Evolutionary conservation across 208 protist species (phyloP), one percentile per base, ranked within the genome.

Genomic region (Sergeia podlipaevii): DNA sequence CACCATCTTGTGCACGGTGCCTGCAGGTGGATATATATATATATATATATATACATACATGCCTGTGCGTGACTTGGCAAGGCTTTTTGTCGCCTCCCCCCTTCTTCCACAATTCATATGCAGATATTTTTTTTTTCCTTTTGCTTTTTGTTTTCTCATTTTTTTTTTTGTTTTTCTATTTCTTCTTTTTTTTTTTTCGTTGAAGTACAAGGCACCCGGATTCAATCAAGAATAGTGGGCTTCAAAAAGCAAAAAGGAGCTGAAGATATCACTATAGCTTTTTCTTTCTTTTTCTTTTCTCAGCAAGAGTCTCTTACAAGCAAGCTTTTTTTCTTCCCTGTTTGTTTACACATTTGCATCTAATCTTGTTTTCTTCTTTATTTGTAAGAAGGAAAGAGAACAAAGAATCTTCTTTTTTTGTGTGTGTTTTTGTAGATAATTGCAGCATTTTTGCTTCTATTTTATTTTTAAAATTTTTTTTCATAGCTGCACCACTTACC

Each of bases 131-230:
- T n/a, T 49, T 21, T 49, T 21, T 17, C 20, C 33, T 49, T n/a
- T 49, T 27, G 13, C 13, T 65, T 39, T 53, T 44, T 54, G 48
- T 49, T 46, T 41, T 45, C 28, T 23, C 58, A 52, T 64, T 41
- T 2, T 50, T 55, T 50, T 33, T 6, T 58, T 47, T 62, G 18
- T 47, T 23, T 55, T 47, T 33, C 45, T 34, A 27, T 26, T 32
- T 39, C 29, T 52, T 7, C 34, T 51, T 45, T 61, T 61, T 45
- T 43, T 44, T 13, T 2, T 6, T 15, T 36, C 4, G 6, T 27
- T 36, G 7, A 3, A 32, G 5, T 41, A 52, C 20, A 32, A 39
- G 6, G 26, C 11, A 8, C 23, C 3, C 17, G 27, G 43, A 42
- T 37, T 44, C 1, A 30, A 15, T 5, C n/a, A n/a, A n/a, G n/a